Conservation (phyloP, 2,329 filamentous ascomycete genomes). For the Tolypocladium amazonense region DNA sequence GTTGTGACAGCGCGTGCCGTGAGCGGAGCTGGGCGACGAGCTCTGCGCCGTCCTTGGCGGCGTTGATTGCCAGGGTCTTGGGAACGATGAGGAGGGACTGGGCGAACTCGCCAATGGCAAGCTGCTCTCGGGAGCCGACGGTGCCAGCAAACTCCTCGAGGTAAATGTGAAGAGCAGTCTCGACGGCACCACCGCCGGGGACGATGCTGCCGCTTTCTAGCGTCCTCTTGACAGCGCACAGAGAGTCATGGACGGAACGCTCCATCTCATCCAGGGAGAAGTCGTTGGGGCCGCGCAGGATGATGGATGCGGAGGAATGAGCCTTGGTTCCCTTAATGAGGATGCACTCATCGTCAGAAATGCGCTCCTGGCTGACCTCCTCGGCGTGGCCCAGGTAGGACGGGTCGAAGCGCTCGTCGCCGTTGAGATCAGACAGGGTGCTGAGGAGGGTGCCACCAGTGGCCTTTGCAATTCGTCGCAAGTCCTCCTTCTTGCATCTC, state of each 20-base stretch:
- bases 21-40: conserved; percentile 92
- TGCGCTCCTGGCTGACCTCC: conserved; percentile 95
- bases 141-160: conserved; percentile 97
- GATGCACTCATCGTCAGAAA: conserved; percentile 98
- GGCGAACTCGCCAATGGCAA: conserved; percentile 95
- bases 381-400: conserved; percentile 85
- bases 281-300: conserved; percentile 91
- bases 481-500: conserved; percentile 96
- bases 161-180: conserved; percentile 99
- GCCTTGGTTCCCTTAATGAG: conserved; percentile 92
- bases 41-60: conserved; percentile 91
- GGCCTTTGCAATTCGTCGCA: conserved; percentile 89
- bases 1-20: conserved; percentile 87
- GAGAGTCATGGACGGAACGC: conserved; percentile 90
- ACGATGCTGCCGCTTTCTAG: conserved; percentile 95
- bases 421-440: conserved; percentile 91
- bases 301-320: conserved; percentile 88
- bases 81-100: conserved; percentile 89
- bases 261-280: conserved; percentile 99
- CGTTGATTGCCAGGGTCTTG: conserved; percentile 94
- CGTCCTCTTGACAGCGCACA: conserved; percentile 94
- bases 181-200: conserved; percentile 89
- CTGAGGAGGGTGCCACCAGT: conserved; percentile 89
- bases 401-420: conserved; percentile 91
- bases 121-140: conserved; percentile 91